Conservation (phyloP, 164 flowering plant species). For the Santalum album region DNA sequence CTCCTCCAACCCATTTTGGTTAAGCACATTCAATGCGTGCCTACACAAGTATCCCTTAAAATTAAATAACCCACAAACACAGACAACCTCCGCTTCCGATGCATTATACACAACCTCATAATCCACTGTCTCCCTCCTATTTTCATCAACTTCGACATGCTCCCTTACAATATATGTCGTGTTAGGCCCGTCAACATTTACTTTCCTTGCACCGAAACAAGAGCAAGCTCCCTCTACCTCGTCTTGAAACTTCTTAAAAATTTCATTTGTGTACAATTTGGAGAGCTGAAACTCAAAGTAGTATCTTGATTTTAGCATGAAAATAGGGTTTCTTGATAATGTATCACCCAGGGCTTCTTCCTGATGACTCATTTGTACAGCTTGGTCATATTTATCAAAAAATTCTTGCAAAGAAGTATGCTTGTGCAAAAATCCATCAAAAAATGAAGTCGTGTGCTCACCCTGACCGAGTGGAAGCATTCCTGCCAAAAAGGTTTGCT, state of each 20-base stretch:
- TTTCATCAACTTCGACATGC: constrained; percentile 24
- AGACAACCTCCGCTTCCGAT: constrained; percentile 30
- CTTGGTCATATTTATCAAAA: constrained; percentile 27
- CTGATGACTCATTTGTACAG: constrained; percentile 19
- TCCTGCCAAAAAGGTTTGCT: constrained; percentile 36
- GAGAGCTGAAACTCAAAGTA: constrained; percentile 41
- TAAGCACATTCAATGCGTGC: constrained; percentile 37
- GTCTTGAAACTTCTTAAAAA: constrained; percentile 28
- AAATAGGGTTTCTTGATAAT: constrained; percentile 29
- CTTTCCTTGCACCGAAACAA: constrained; percentile 28
- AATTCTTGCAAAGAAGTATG: constrained; percentile 30
- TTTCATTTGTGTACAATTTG: constrained; percentile 34
- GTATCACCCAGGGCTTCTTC: constrained; percentile 34
- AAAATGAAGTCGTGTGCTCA: constrained; percentile 17
- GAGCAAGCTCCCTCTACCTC: constrained; percentile 47
- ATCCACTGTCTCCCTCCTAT: constrained; percentile 26
- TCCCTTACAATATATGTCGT: constrained; percentile 35
- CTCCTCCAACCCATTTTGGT: constrained; percentile 40
- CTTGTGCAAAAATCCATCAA: constrained; percentile 26
- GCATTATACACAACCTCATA: constrained; percentile 37
- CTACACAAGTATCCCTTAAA: constrained; percentile 44
- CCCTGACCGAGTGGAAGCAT: constrained; percentile 14
- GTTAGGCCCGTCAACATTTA: constrained; percentile 24
- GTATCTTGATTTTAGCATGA: constrained; percentile 25
- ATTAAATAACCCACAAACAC: constrained; percentile 43